phyloP scores from a whole-genome alignment of 1,284 basidiomycete genomes.

The Cryptococcus depauperatus region DNA sequence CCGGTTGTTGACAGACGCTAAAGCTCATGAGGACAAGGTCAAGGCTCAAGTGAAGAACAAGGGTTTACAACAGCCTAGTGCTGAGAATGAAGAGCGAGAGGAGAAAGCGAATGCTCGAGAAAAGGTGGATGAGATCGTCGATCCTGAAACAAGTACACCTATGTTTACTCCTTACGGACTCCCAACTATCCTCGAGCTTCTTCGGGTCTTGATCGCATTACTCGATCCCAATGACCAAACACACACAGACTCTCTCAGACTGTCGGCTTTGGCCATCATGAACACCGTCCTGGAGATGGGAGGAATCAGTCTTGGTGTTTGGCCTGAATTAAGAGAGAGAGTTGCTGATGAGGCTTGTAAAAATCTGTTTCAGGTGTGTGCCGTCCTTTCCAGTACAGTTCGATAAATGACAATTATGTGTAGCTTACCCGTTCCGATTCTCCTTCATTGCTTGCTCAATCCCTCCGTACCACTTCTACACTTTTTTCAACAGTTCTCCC shows the following conservation, averaged over 20 bases:
- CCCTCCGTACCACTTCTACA: slow-evolving; percentile 77
- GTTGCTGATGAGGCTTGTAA: slow-evolving; percentile 78
- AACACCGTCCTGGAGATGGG: slow-evolving; percentile 84
- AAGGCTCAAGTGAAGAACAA: slow-evolving; percentile 1
- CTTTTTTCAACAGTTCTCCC: slow-evolving; percentile 81
- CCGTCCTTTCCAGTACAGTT: slow-evolving; percentile 1
- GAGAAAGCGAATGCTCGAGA: slow-evolving; percentile 14
- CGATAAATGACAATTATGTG: neutral
- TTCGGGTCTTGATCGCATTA: slow-evolving; percentile 89
- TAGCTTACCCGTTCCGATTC: slow-evolving; percentile 87
- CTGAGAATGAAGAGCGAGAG: slow-evolving; percentile 1
- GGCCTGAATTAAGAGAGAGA: slow-evolving; percentile 44
- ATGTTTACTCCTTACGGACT: slow-evolving; percentile 61
- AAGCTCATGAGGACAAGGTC: slow-evolving; percentile 9
- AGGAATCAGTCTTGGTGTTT: slow-evolving; percentile 64
- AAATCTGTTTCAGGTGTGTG: slow-evolving; percentile 64
- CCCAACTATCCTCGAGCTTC: slow-evolving; percentile 83
- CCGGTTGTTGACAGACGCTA: slow-evolving; percentile 29
- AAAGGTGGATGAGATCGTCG: slow-evolving; percentile 3
- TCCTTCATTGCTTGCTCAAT: slow-evolving; percentile 64
- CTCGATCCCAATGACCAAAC: slow-evolving; percentile 89
- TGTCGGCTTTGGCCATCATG: slow-evolving; percentile 79
- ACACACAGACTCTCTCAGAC: slow-evolving; percentile 91
- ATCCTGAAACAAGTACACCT: slow-evolving; percentile 8
- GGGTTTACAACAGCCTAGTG: neutral